phyloP scores from a whole-genome alignment of 768 basidiomycete genomes.

The Lactarius akahatsu region DNA sequence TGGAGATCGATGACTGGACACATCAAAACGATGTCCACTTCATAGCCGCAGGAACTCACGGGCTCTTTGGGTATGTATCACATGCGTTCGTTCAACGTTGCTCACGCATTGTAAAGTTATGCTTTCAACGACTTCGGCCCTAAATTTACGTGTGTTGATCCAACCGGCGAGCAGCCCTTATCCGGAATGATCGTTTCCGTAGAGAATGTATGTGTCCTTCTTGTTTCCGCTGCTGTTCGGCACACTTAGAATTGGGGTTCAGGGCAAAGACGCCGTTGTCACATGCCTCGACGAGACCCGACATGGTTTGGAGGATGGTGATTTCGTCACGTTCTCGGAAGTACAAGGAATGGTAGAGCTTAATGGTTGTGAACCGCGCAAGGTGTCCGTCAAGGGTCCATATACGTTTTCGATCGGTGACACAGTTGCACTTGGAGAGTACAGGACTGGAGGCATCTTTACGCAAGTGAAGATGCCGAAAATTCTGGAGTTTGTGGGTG shows the following conservation, averaged over 20 bases:
- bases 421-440: conserved; percentile 72
- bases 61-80: conserved; percentile 81
- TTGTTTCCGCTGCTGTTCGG: neutral
- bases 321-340: conserved; percentile 95
- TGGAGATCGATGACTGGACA: conserved; percentile 96
- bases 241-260: conserved; percentile 14
- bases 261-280: conserved; percentile 90
- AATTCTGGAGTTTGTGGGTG: conserved; percentile 85
- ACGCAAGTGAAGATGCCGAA: conserved; percentile 99
- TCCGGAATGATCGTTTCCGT: conserved; percentile 95
- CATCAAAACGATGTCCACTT: conserved; percentile 88
- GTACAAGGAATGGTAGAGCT: conserved; percentile 92
- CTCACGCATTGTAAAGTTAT: conserved; percentile 50
- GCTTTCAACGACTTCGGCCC: conserved; percentile 96
- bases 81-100: conserved; percentile 12
- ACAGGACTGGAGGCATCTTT: conserved; percentile 89
- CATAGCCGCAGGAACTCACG: conserved; percentile 86
- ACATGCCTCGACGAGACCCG: conserved; percentile 96
- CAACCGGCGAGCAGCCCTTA: conserved; percentile 95
- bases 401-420: conserved; percentile 98
- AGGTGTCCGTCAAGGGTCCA: conserved; percentile 91
- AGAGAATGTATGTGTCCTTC: conserved; percentile 57
- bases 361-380: conserved; percentile 89
- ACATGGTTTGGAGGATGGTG: conserved; percentile 98
- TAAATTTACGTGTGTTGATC: conserved; percentile 93